Conservation (phyloP, 2,329 filamentous ascomycete species). For the Venturia aucupariae region DNA sequence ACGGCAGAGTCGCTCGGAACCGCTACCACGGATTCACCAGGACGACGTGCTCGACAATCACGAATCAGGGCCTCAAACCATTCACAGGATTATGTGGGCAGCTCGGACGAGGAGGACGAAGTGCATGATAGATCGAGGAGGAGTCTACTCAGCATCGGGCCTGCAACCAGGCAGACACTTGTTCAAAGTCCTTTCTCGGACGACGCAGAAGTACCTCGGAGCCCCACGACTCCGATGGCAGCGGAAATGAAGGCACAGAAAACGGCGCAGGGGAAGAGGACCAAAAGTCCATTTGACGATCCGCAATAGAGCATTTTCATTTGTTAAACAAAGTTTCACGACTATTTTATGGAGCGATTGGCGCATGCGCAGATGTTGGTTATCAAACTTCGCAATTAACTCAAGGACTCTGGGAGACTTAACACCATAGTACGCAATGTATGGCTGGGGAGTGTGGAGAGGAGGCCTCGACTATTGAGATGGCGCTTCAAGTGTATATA, state of each 20-base stretch:
- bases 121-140: constrained; percentile 24
- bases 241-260: constrained; percentile 3
- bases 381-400: neutral
- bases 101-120: constrained; percentile 23
- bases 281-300: constrained; percentile 13
- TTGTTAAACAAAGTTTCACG: neutral
- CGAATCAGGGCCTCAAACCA: constrained; percentile 20
- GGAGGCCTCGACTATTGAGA: neutral
- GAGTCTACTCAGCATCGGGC: constrained; percentile 18
- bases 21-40: neutral
- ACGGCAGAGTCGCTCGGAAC: neutral
- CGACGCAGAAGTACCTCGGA: constrained; percentile 12
- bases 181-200: constrained; percentile 27
- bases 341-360: neutral
- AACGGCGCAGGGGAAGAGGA: neutral
- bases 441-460: neutral
- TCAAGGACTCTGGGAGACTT: neutral
- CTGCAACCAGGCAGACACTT: constrained; percentile 18
- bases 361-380: neutral
- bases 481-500: constrained; percentile 5
- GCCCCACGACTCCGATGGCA: constrained; percentile 20
- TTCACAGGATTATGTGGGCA: constrained; percentile 13
- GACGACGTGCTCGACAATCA: constrained; percentile 17
- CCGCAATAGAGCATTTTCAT: neutral
- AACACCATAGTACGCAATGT: neutral